Evolutionary conservation across 169 alveolate genomes (phyloP).

Genomic region (Besnoitia besnoiti): DNA sequence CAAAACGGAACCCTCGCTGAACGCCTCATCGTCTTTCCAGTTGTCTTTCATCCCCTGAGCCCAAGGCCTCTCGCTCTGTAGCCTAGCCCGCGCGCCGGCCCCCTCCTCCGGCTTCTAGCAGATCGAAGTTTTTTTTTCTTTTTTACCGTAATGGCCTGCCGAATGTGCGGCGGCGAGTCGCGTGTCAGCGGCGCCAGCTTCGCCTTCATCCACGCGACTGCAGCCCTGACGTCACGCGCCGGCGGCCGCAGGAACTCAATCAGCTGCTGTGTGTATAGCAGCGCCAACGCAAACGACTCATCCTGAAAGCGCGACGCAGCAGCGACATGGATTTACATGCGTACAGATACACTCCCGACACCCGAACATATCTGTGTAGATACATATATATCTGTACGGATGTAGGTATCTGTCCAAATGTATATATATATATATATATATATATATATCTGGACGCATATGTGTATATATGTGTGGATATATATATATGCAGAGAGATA

Average conservation of each 20-base stretch:
- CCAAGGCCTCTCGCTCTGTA: too few relatives aligned
- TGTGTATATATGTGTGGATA: not conserved
- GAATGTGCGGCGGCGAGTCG: not conserved
- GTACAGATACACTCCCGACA: not conserved
- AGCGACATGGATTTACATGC: not conserved
- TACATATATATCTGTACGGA: too few relatives aligned
- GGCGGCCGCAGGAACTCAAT: constrained; percentile 11
- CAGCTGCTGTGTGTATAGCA: constrained; percentile 13
- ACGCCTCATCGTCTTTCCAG: too few relatives aligned
- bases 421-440: too few relatives aligned
- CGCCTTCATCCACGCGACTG: not conserved
- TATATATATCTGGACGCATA: not conserved
- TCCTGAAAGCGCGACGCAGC: not conserved
- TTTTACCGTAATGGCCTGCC: not conserved
- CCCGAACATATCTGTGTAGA: not conserved
- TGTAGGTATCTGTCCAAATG: too few relatives aligned
- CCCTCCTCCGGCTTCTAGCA: too few relatives aligned
- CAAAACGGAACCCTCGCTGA: not conserved
- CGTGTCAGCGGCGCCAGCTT: not conserved
- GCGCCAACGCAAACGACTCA: not conserved
- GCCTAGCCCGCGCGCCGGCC: too few relatives aligned
- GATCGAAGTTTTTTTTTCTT: not conserved
- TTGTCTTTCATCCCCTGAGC: too few relatives aligned
- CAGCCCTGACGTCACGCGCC: not conserved
- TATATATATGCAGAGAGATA: not conserved